These are phyloP conservation scores for Gymnopilus dilepis DNA, from an alignment of 768 basidiomycete genomes.

Conservation along the genomic window DNA sequence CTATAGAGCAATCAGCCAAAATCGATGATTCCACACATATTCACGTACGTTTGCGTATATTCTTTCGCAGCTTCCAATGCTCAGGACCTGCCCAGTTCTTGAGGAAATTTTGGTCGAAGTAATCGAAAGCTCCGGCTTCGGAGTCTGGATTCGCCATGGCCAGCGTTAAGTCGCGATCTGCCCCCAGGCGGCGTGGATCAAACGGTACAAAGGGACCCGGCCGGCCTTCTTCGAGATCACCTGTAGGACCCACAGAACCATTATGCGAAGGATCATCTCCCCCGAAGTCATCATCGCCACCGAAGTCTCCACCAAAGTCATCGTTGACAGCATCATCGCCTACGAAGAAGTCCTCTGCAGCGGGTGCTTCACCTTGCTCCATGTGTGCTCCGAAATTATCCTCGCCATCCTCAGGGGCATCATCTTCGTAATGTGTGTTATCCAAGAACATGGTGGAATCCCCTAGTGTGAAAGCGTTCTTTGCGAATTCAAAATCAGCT, in stretches of 20 bases:
- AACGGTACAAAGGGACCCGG: constrained; percentile 73
- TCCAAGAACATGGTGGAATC: constrained; percentile 64
- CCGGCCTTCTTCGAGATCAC: constrained; percentile 42
- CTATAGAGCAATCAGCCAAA: not conserved
- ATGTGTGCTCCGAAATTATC: constrained; percentile 43
- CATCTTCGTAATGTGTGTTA: constrained; percentile 49
- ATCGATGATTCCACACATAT: constrained; percentile 4
- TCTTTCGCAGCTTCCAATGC: constrained; percentile 93
- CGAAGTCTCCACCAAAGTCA: constrained; percentile 42
- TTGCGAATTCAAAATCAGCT: constrained; percentile 81
- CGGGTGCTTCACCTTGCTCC: constrained; percentile 25
- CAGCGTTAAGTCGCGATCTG: constrained; percentile 82
- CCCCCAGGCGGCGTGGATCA: constrained; percentile 80
- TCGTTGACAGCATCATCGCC: constrained; percentile 51
- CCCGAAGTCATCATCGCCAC: constrained; percentile 43
- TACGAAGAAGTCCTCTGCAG: constrained; percentile 39
- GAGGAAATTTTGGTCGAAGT: constrained; percentile 85
- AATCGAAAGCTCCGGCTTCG: constrained; percentile 73
- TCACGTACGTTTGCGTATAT: constrained; percentile 74
- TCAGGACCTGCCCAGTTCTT: constrained; percentile 99
- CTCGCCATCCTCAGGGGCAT: constrained; percentile 49
- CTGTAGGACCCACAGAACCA: constrained; percentile 50
- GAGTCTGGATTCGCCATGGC: constrained; percentile 75
- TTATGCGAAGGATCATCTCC: constrained; percentile 47
- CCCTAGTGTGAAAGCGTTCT: constrained; percentile 65